These are phyloP conservation scores for Pyrenula aspistea DNA, from an alignment of 495 filamentous ascomycete species.

Conservation along the genomic window DNA sequence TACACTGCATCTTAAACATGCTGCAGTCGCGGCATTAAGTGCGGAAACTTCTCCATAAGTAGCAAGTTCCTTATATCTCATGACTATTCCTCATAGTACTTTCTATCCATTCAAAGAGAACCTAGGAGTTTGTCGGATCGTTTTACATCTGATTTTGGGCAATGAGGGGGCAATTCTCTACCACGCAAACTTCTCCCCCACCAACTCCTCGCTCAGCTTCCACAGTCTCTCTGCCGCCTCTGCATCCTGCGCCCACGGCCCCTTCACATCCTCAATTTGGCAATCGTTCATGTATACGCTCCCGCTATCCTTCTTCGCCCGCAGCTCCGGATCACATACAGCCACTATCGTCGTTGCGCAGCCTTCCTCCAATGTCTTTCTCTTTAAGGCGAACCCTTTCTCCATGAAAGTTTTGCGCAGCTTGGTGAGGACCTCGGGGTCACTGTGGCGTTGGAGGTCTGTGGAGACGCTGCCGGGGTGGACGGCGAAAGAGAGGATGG, in stretches of 20 bases:
- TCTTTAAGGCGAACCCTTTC: slow-evolving; percentile 3
- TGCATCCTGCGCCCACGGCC: slow-evolving; percentile 13
- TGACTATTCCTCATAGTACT: too few species aligned
- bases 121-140: too few species aligned
- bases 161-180: too few species aligned
- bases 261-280: slow-evolving; percentile 18
- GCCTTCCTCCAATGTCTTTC: slow-evolving; percentile 22
- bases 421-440: slow-evolving; percentile 12
- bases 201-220: slow-evolving; percentile 34
- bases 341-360: slow-evolving; percentile 29
- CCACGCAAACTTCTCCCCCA: slow-evolving; percentile 29
- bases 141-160: too few species aligned
- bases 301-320: slow-evolving; percentile 14
- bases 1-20: too few species aligned
- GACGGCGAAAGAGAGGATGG: slow-evolving; percentile 29
- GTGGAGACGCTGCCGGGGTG: slow-evolving; percentile 34
- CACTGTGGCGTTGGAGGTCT: slow-evolving; percentile 12
- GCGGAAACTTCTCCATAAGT: too few species aligned
- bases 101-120: too few species aligned
- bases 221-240: slow-evolving; percentile 37
- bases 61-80: too few species aligned
- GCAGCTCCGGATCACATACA: slow-evolving; percentile 29
- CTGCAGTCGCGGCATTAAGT: too few species aligned
- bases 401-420: slow-evolving; percentile 9
- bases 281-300: slow-evolving; percentile 27